Conservation (phyloP, 2,329 filamentous ascomycete species). For the Claviceps pusilla region DNA sequence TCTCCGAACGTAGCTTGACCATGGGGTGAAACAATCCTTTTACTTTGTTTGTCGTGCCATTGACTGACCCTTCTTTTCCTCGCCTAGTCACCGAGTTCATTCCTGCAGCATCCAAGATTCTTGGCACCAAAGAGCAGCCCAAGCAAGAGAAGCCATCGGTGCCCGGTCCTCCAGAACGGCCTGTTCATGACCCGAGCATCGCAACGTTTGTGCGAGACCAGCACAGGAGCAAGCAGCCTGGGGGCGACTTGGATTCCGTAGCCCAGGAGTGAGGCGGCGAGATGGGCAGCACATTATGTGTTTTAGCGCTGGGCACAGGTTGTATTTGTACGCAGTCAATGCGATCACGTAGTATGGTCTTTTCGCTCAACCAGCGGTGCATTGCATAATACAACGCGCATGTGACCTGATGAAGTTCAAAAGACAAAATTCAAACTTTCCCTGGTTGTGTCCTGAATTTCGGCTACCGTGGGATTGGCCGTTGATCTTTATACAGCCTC, state of each 20-base stretch:
- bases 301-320: no score
- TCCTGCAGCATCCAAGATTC: conserved; percentile 26
- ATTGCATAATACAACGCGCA: no score
- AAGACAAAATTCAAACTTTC: no score
- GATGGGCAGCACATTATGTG: no score
- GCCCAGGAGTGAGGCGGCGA: conserved; percentile 7
- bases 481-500: neutral
- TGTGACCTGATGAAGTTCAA: no score
- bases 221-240: conserved; percentile 28
- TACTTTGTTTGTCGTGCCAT: neutral
- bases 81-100: conserved; percentile 28
- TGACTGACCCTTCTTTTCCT: neutral
- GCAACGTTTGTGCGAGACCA: conserved; percentile 39
- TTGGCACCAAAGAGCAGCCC: conserved; percentile 20
- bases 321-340: no score
- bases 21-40: neutral
- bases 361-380: no score
- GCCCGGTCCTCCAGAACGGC: conserved; percentile 27
- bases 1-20: neutral
- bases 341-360: no score
- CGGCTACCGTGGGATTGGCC: no score
- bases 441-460: no score
- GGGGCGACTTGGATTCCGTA: conserved; percentile 9
- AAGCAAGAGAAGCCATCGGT: conserved; percentile 9
- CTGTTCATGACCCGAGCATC: conserved; percentile 32